A percentile compares a stretch with the other conserved stretches of the same genome.
phyloP scores from a whole-genome alignment of 1,284 basidiomycete genomes.

The Coniferiporia weirii region DNA sequence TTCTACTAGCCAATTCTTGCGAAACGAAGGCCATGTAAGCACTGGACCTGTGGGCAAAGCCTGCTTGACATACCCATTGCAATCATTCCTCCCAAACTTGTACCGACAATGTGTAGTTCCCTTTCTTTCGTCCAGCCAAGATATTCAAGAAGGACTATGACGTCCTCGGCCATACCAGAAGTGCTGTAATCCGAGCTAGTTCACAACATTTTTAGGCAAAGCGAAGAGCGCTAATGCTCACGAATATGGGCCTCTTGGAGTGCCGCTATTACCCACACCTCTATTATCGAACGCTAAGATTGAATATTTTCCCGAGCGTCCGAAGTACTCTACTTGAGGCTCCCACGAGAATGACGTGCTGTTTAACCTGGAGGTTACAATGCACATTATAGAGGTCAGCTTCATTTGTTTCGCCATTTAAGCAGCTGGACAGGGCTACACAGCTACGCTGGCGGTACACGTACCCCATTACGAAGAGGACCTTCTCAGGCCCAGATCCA shows the following conservation, averaged over 20 bases:
- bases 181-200: slow-evolving; percentile 41
- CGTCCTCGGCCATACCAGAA: slow-evolving; percentile 75
- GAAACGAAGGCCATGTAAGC: background rate
- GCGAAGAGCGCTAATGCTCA: slow-evolving; percentile 23
- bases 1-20: slow-evolving; percentile 58
- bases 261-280: slow-evolving; percentile 75
- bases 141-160: slow-evolving; percentile 62
- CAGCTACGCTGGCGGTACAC: slow-evolving; percentile 13
- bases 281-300: slow-evolving; percentile 84
- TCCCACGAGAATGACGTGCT: slow-evolving; percentile 60
- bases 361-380: slow-evolving; percentile 40
- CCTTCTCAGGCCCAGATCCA: slow-evolving; percentile 56
- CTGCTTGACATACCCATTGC: slow-evolving; percentile 49
- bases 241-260: slow-evolving; percentile 67
- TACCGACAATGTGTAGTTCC: slow-evolving; percentile 70
- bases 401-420: background rate
- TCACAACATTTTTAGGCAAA: background rate
- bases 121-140: slow-evolving; percentile 65
- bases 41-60: background rate
- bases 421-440: too few relatives aligned
- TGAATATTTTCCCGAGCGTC: slow-evolving; percentile 44
- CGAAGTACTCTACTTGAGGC: slow-evolving; percentile 56
- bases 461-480: slow-evolving; percentile 70
- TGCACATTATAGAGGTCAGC: background rate
- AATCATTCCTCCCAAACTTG: slow-evolving; percentile 86